These are phyloP conservation scores for Colletotrichum destructivum DNA, from an alignment of 2,329 filamentous ascomycete species.

Conservation along the genomic window DNA sequence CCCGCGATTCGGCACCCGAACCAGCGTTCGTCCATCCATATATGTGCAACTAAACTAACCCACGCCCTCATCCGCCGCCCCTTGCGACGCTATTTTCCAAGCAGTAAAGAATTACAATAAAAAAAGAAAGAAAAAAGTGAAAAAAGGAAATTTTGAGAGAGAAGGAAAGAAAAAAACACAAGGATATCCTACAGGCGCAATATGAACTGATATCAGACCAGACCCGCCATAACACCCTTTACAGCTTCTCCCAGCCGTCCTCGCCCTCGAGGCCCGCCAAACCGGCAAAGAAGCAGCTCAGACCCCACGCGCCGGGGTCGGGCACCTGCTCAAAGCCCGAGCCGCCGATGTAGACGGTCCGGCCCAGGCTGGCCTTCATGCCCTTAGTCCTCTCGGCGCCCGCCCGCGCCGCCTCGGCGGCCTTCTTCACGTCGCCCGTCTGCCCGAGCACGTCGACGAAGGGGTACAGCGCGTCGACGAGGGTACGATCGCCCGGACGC, in stretches of 20 bases:
- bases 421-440: slow-evolving; percentile 77
- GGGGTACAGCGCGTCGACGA: slow-evolving; percentile 90
- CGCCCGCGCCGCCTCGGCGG: slow-evolving; percentile 80
- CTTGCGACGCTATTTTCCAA: neutral
- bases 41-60: slow-evolving; percentile 21
- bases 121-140: neutral
- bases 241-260: slow-evolving; percentile 55
- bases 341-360: slow-evolving; percentile 85
- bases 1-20: slow-evolving; percentile 20
- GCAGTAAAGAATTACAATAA: neutral
- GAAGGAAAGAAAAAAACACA: neutral
- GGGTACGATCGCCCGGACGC: slow-evolving; percentile 87
- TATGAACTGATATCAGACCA: neutral
- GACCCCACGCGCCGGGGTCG: slow-evolving; percentile 78
- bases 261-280: slow-evolving; percentile 71
- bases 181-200: neutral
- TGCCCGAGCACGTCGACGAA: slow-evolving; percentile 82
- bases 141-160: too few relatives aligned
- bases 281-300: slow-evolving; percentile 87
- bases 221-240: slow-evolving; percentile 13
- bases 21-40: slow-evolving; percentile 12
- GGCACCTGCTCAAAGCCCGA: slow-evolving; percentile 64
- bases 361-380: slow-evolving; percentile 90
- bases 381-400: slow-evolving; percentile 89
- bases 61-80: neutral